Base-by-base conservation (phyloP, 2,329 filamentous ascomycete genomes). In the Aotearoamyces nothofagi region DNA sequence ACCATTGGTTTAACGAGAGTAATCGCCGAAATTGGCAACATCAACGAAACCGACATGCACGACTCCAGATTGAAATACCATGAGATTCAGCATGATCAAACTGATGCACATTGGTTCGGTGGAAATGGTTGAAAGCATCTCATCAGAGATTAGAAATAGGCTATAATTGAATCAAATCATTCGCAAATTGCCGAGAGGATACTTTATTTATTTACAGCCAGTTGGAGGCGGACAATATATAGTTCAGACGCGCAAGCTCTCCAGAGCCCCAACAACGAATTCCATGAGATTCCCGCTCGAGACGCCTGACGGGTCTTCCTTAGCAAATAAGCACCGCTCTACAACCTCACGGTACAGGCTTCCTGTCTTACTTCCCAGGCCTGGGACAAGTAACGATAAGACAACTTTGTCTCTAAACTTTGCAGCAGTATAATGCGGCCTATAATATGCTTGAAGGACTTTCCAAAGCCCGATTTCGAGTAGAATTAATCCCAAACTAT, bases 381-480 rank as follows among this genome's bases (percentile, higher is more conserved):
- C 50, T 2, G 56, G 55, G 3, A 61, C 55, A 12, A 61, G 44
- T 8, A 47, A 50, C 8, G 52, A 47, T 26, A 57, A 35, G 7
- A 60, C 42, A 15, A 61, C 47, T 33, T 50, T 55, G 30, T 61
- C 56, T 15, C 57, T 49, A 46, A 57, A 61, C 11, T 49, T 49
- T 28, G 54, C 51, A 2, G 52, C 48, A 4, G 54, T 53, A 35
- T 60, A 60, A 33, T 56, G 54, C 11, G 51, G 41, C 39, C 53
- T 57, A 39, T 57, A 47, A 29, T 54, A 58, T 2, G 46, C 43
- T 37, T 55, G 51, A 7, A 61, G 40, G 19, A 49, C 42, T 39
- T 58, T 57, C 55, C 58, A 61, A 15, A 58, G 43, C 3, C 57
- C 57, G 15, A 64, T 60, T 44, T 65, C 60, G 4, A 63, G 49